These are phyloP conservation scores for Zygosaccharomyces lentus DNA, from an alignment of 805 yeast species.

Conservation along the genomic window DNA sequence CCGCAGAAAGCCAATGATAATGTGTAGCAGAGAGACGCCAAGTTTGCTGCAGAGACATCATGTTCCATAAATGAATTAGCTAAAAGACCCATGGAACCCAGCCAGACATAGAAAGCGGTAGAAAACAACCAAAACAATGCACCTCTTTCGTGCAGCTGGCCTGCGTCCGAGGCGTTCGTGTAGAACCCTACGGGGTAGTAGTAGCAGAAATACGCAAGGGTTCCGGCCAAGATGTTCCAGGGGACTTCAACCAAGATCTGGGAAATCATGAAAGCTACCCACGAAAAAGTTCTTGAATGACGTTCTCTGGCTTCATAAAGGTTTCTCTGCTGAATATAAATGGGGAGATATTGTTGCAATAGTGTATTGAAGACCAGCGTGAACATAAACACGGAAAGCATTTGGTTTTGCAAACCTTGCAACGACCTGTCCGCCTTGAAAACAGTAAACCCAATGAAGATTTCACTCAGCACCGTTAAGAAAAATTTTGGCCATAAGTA, in stretches of 20 bases:
- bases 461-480: slow-evolving; percentile 49
- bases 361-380: slow-evolving; percentile 51
- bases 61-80: slow-evolving; percentile 55
- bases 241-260: slow-evolving; percentile 66
- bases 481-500: slow-evolving; percentile 57
- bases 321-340: slow-evolving; percentile 57
- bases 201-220: slow-evolving; percentile 54
- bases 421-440: slow-evolving; percentile 60
- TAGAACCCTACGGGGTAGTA: slow-evolving; percentile 73
- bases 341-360: slow-evolving; percentile 61
- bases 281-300: slow-evolving; percentile 65
- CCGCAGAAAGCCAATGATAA: slow-evolving; percentile 73
- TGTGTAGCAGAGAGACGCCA: slow-evolving; percentile 54
- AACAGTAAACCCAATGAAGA: slow-evolving; percentile 71
- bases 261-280: slow-evolving; percentile 59
- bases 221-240: slow-evolving; percentile 57
- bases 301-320: slow-evolving; percentile 70
- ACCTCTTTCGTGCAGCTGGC: slow-evolving; percentile 48
- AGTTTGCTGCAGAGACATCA: slow-evolving; percentile 61
- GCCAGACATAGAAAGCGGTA: slow-evolving; percentile 48
- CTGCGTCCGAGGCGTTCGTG: slow-evolving; percentile 53
- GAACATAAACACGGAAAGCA: slow-evolving; percentile 73
- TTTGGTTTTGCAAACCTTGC: slow-evolving; percentile 77
- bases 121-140: slow-evolving; percentile 48
- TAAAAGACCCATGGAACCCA: slow-evolving; percentile 55